Base-by-base conservation (phyloP, 129 eudicot species). In the Helichrysum umbraculigerum region DNA sequence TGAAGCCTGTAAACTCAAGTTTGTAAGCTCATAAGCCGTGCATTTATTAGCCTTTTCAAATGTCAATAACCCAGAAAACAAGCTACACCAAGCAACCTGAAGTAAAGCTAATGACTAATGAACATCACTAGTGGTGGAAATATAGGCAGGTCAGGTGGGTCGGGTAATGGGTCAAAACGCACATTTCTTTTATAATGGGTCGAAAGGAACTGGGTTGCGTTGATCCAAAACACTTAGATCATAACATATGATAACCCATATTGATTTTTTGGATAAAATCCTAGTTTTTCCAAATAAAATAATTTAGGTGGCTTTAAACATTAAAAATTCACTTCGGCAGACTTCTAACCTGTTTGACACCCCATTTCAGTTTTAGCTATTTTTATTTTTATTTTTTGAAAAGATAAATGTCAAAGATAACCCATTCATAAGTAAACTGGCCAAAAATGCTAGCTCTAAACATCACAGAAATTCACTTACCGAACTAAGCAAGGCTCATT, bases 401-500 rank as follows among this genome's bases (percentile, higher is more conserved):
- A 33, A 1, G 33, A 9, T 72, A 17, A 3, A n/a, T 6, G 16
- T 30, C 6, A 17, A 0, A 57, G 12, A 41, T 22, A 41, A 37
- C 67, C 35, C 39, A 37, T 34, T 64, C 1, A 56, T 1, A 67
- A 19, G 50, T 20, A 37, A 39, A 37, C 2, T 7, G 0, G 51
- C 37, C 10, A n/a, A 66, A 9, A 37, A 19, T 17, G 14, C 15
- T 6, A 25, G 16, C 66, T 21, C 52, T 12, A 9, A 20, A 39
- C 41, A 59, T 39, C 41, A 67, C 15, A 30, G 17, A 67, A 67
- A 33, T 67, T 52, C 73, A 78, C 97, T 91, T 67, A 91, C 97
- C 97, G 83, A 17, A 95, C 92, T 80, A 83, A 79, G 71, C 99
- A 95, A 62, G 99, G 99, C 75, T 95, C 99, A 82, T 91, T 95